Evolutionary conservation across 2,329 filamentous ascomycete genomes (phyloP).

Genomic region (Colletotrichum siamense): DNA sequence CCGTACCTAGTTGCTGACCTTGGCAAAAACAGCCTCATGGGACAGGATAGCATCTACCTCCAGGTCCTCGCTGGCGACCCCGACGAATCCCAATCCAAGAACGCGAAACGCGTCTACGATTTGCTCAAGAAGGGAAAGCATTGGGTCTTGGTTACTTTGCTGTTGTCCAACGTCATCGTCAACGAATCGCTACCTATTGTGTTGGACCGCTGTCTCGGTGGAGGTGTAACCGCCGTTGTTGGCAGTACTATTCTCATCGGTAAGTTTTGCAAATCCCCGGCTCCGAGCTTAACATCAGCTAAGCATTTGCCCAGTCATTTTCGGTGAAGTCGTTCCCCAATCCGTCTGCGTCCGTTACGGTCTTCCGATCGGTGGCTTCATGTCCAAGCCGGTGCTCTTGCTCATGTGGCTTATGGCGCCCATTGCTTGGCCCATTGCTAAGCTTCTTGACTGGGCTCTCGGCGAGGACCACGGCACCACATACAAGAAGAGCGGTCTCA

Average conservation of each 20-base stretch:
- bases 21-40: slow-evolving; percentile 54
- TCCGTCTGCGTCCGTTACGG: slow-evolving; percentile 97
- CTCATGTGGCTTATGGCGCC: slow-evolving; percentile 94
- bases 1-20: slow-evolving; percentile 14
- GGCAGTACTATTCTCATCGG: slow-evolving; percentile 94
- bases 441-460: slow-evolving; percentile 90
- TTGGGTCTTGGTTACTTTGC: slow-evolving; percentile 94
- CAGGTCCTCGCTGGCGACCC: slow-evolving; percentile 91
- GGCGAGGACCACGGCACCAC: slow-evolving; percentile 90
- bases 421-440: slow-evolving; percentile 92
- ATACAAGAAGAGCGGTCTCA: slow-evolving; percentile 97
- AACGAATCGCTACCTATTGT: slow-evolving; percentile 97
- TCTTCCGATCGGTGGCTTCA: slow-evolving; percentile 91
- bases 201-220: slow-evolving; percentile 89
- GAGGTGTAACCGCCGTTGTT: slow-evolving; percentile 91
- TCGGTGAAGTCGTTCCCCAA: slow-evolving; percentile 95
- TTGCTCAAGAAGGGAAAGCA: slow-evolving; percentile 91
- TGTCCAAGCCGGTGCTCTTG: slow-evolving; percentile 83
- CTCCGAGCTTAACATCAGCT: neutral
- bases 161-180: slow-evolving; percentile 96
- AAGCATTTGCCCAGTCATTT: slow-evolving; percentile 73
- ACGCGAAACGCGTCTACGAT: slow-evolving; percentile 81
- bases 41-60: slow-evolving; percentile 92
- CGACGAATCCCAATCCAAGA: slow-evolving; percentile 83
- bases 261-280: slow-evolving; percentile 47